These are phyloP conservation scores for Candida cerambycidarum DNA, from an alignment of 805 yeast genomes.

Conservation along the genomic window DNA sequence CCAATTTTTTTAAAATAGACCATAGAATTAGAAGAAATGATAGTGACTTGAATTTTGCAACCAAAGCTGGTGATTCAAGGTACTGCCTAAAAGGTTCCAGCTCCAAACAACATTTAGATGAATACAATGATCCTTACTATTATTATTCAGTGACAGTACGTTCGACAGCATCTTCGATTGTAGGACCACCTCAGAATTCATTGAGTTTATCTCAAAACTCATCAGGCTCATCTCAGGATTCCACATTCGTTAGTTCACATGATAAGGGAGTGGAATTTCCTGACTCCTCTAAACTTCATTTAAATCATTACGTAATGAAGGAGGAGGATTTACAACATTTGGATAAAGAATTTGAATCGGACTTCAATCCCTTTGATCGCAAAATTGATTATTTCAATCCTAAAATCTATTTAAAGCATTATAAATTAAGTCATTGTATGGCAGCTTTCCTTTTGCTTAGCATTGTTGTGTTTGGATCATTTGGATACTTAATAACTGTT, in stretches of 20 bases:
- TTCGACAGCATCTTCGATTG: neutral
- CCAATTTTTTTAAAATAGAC: slow-evolving; percentile 16
- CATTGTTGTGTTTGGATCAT: slow-evolving; percentile 14
- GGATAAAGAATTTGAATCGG: slow-evolving; percentile 13
- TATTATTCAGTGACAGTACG: slow-evolving; percentile 10
- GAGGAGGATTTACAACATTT: slow-evolving; percentile 11
- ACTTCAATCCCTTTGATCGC: slow-evolving; percentile 11
- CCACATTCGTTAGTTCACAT: neutral
- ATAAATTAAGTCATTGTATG: slow-evolving; percentile 11
- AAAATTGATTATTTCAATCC: slow-evolving; percentile 15
- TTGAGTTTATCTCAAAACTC: too few relatives aligned
- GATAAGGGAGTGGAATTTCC: slow-evolving; percentile 4
- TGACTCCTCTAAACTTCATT: neutral
- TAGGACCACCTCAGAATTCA: neutral
- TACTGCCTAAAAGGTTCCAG: slow-evolving; percentile 11
- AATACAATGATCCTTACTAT: slow-evolving; percentile 16
- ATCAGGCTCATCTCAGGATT: neutral
- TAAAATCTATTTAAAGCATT: slow-evolving; percentile 8
- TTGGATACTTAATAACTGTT: slow-evolving; percentile 15
- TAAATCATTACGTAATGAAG: slow-evolving; percentile 11
- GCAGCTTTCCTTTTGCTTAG: slow-evolving; percentile 13
- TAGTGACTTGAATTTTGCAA: slow-evolving; percentile 13
- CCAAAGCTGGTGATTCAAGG: slow-evolving; percentile 15
- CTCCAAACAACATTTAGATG: slow-evolving; percentile 8
- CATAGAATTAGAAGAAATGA: slow-evolving; percentile 7